phyloP scores from a whole-genome alignment of 2,329 filamentous ascomycete genomes.

The Triangularia verruculosa region DNA sequence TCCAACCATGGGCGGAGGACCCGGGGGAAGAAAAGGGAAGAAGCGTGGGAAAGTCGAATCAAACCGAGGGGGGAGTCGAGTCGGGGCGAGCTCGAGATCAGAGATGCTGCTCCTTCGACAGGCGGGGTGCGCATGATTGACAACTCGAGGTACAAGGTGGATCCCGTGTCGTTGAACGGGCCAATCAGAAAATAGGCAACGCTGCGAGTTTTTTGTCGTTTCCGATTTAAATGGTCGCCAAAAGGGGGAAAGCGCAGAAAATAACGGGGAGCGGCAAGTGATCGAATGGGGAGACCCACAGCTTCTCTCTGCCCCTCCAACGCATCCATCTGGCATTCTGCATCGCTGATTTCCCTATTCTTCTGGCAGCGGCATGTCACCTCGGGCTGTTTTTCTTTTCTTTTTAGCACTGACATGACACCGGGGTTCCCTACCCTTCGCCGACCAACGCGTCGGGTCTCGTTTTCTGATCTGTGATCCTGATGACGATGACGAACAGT shows the following conservation, averaged over 20 bases:
- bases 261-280: conserved; percentile 24
- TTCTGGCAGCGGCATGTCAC: not conserved
- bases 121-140: conserved; percentile 30
- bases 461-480: not conserved
- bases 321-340: not conserved
- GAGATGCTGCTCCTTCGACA: conserved; percentile 21
- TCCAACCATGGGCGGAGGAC: not conserved
- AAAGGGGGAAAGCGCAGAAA: conserved; percentile 26
- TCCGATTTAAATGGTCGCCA: conserved; percentile 26
- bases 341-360: not conserved
- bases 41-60: conserved; percentile 21
- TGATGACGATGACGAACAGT: not conserved
- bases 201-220: conserved; percentile 30
- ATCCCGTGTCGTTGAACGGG: conserved; percentile 31
- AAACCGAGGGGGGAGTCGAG: conserved; percentile 16
- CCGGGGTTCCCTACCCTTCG: not conserved
- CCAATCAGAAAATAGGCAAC: conserved; percentile 44
- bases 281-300: conserved; percentile 19
- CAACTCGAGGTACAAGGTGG: conserved; percentile 32
- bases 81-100: conserved; percentile 23
- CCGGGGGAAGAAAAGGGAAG: conserved; percentile 24
- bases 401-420: not conserved
- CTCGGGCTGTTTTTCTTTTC: not conserved
- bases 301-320: not conserved
- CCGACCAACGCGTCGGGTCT: not conserved